Evolutionary conservation across 2,329 filamentous ascomycete genomes (phyloP).

Genomic region (Xylariaceae sp.): DNA sequence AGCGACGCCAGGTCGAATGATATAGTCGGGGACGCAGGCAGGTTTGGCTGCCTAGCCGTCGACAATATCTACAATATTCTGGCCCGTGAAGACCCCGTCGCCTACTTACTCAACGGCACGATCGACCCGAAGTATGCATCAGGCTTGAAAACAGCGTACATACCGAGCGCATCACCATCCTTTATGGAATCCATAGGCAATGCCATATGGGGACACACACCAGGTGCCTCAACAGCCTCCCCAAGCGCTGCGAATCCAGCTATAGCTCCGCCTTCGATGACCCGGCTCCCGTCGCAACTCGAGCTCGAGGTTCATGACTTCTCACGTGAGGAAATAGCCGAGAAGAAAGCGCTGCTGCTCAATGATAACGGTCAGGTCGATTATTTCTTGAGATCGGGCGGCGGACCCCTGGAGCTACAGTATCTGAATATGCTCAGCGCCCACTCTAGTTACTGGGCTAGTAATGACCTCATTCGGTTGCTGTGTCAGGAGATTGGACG

Average conservation of each 20-base stretch:
- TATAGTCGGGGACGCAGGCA: conserved; percentile 71
- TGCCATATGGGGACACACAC: conserved; percentile 57
- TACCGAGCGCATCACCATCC: conserved; percentile 66
- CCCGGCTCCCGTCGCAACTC: conserved; percentile 58
- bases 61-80: conserved; percentile 97
- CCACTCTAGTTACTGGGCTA: conserved; percentile 90
- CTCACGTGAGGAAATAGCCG: conserved; percentile 82
- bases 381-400: conserved; percentile 76
- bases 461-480: conserved; percentile 82
- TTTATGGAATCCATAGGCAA: conserved; percentile 60
- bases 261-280: conserved; percentile 34
- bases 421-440: conserved; percentile 96
- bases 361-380: conserved; percentile 98
- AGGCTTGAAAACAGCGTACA: conserved; percentile 68
- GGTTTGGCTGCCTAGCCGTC: conserved; percentile 84
- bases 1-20: conserved; percentile 50
- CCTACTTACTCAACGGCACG: conserved; percentile 85
- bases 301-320: conserved; percentile 97
- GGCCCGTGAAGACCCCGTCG: conserved; percentile 65
- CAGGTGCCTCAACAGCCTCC: conserved; percentile 38
- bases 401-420: conserved; percentile 86
- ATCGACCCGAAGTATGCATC: conserved; percentile 76
- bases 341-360: conserved; percentile 77
- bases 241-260: conserved; percentile 28
- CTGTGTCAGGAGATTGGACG: conserved; percentile 83